These are phyloP conservation scores for Pichia deserticola DNA, from an alignment of 805 yeast species.

Conservation along the genomic window DNA sequence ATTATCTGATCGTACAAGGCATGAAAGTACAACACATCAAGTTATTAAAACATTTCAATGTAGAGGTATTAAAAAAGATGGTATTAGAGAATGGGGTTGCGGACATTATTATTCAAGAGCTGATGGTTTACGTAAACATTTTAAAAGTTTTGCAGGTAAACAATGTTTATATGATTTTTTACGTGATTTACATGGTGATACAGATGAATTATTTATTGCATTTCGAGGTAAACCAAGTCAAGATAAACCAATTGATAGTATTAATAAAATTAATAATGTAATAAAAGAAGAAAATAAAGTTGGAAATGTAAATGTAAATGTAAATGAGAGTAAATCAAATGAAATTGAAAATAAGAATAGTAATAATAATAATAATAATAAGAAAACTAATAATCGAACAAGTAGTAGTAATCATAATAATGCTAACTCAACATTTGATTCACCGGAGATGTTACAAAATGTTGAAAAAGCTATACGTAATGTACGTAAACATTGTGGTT, in stretches of 20 bases:
- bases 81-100: slow-evolving; percentile 9
- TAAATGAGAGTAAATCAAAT: not conserved
- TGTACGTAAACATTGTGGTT: slow-evolving; percentile 8
- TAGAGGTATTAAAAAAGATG: slow-evolving; percentile 3
- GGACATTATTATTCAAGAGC: slow-evolving; percentile 9
- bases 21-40: slow-evolving; percentile 6
- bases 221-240: slow-evolving; percentile 4
- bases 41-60: slow-evolving; percentile 6
- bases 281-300: too few relatives aligned
- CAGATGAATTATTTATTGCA: slow-evolving; percentile 2
- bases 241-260: not conserved
- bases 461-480: slow-evolving; percentile 7
- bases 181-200: slow-evolving; percentile 1
- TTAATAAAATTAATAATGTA: too few relatives aligned
- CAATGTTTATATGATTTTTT: slow-evolving; percentile 6
- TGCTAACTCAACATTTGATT: not conserved
- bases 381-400: not conserved
- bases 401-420: too few relatives aligned
- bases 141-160: slow-evolving; percentile 6
- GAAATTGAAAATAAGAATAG: not conserved
- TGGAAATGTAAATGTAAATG: not conserved
- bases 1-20: slow-evolving; percentile 6
- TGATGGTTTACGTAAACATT: slow-evolving; percentile 10
- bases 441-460: slow-evolving; percentile 1
- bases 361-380: too few relatives aligned